Base-by-base conservation (phyloP, 306 rosid genomes). In the Casuarina equisetifolia region DNA sequence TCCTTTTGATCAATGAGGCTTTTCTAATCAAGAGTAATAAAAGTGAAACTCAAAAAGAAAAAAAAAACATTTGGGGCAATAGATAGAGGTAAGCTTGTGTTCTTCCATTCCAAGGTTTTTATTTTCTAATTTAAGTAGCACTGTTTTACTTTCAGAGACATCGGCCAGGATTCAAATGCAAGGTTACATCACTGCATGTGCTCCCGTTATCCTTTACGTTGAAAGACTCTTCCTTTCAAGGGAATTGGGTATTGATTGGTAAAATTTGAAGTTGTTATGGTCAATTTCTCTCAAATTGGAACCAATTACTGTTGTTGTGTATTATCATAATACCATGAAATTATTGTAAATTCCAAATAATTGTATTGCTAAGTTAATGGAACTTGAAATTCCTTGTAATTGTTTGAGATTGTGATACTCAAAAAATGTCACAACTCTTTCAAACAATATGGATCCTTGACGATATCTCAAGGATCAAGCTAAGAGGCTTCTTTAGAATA, bases 191-290 rank as follows among this genome's bases (percentile, higher is more conserved):
- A 57, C 82, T 20, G 81, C 98, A 54, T 88, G 93, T 5, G 82
- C 85, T 58, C 82, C 93, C 44, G 75, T 94, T 62, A 89, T 88
- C 84, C 79, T 72, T 57, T 90, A 94, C 84, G 63, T 94, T 9
- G 98, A 94, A 78, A 80, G 88, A 78, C 97, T 92, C 81, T 90
- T 84, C 85, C 80, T 76, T 74, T 83, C 98, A 63, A 89, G 91
- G 83, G 87, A 87, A 55, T 79, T 94, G 92, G 98, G 97, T 59
- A 58, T 83, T 73, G 97, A 92, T 85, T 94, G 98, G 98, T 94
- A 85, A 85, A 79, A 12, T 66, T 55, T 80, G 66, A 1, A 68
- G 55, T 74, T 74, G 78, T 83, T 73, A 78, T 0, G 7, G 11
- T 11, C 54, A 43, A 69, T 43, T n/a, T 45, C 9, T 20, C 7